Conservation (phyloP, 345 rosid genomes). For the Citrus glauca region DNA sequence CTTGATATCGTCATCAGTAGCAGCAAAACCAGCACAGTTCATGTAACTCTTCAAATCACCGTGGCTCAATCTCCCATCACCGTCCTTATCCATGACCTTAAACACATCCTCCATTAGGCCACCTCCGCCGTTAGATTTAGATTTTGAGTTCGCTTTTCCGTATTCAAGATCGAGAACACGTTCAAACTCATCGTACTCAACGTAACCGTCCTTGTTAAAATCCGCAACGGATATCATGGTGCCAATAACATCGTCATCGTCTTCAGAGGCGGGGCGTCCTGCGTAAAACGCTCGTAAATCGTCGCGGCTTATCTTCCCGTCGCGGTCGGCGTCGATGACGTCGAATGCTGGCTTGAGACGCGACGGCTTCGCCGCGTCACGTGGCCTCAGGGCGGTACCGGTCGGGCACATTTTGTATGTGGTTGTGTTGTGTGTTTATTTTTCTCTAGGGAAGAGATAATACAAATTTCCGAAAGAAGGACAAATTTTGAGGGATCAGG, state of each 20-base stretch:
- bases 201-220: slow-evolving; percentile 70
- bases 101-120: slow-evolving; percentile 56
- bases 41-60: slow-evolving; percentile 65
- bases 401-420: slow-evolving; percentile 42
- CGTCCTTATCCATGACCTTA: slow-evolving; percentile 75
- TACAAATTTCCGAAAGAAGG: no score
- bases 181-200: slow-evolving; percentile 82
- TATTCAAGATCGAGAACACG: slow-evolving; percentile 41
- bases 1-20: slow-evolving; percentile 54
- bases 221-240: slow-evolving; percentile 82
- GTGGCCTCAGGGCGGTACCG: slow-evolving; percentile 18
- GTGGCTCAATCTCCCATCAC: slow-evolving; percentile 69
- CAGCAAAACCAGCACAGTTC: slow-evolving; percentile 60
- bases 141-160: background rate
- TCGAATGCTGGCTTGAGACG: slow-evolving; percentile 68
- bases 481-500: no score
- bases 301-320: slow-evolving; percentile 82
- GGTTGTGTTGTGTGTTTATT: background rate
- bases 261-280: slow-evolving; percentile 15
- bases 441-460: background rate
- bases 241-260: slow-evolving; percentile 47
- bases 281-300: slow-evolving; percentile 63
- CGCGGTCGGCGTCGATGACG: slow-evolving; percentile 77
- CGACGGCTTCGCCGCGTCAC: slow-evolving; percentile 8
- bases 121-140: background rate